Base-by-base conservation (phyloP, 305 asterid species). In the Fraxinus latifolia region DNA sequence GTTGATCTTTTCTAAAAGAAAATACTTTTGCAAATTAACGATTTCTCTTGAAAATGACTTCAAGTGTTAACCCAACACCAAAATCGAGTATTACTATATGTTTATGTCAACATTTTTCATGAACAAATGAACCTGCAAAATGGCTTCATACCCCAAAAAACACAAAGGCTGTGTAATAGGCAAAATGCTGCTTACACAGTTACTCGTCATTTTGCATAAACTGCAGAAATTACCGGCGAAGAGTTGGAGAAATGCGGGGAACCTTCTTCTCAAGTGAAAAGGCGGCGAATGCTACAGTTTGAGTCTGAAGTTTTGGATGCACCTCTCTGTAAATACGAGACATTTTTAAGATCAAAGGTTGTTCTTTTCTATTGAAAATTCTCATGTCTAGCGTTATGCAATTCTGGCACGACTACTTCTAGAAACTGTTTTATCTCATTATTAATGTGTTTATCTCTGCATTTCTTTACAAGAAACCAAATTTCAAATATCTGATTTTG, bases 211-310 rank as follows among this genome's bases (percentile, higher is more conserved):
- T 55, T 55, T 17, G 6, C 25, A n/a, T 3, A 53, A 14, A 55
- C 25, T 55, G 65, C 65, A 55, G 7, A 21, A 60, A 60, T 7
- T 60, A 7, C 31, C 0, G 15, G 7, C 31, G 2, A 60, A 60
- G 70, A 21, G 14, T 60, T 62, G 74, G n/a, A 32, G 3, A 74
- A 39, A 8, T 1, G 50, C 0, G 50, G 15, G 50, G 50, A 39
- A 39, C 50, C 14, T 39, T 39, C 50, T 72, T 12, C 68, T 15
- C 50, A 31, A 19, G 33, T 8, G 0, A 21, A 68, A 80, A 86
- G 95, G 82, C 92, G 96, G 0, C 75, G 93, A 77, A 80, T 89
- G 91, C 93, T 93, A 15, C 97, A 91, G 42, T 93, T 92, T 77
- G 91, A 89, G 50, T 76, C 93, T 72, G 93, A 92, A 80, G 81